phyloP scores from a whole-genome alignment of 371 early-diverging fungal species.

The Apophysomyces trapeziformis region DNA sequence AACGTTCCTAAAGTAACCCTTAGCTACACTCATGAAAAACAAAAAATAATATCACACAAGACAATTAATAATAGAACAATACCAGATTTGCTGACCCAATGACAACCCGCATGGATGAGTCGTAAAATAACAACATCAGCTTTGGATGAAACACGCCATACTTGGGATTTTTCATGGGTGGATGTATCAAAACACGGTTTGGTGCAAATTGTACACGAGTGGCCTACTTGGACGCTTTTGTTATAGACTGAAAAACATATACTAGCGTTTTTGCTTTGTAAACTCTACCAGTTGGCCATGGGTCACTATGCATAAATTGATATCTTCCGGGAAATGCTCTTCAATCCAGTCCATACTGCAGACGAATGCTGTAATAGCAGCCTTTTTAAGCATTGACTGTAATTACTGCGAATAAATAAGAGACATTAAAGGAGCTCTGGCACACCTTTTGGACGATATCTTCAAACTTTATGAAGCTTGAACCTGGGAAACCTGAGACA shows the following conservation, averaged over 20 bases:
- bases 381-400: slow-evolving; percentile 38
- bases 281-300: slow-evolving; percentile 48
- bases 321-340: slow-evolving; percentile 36
- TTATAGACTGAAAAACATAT: slow-evolving; percentile 17
- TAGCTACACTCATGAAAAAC: not conserved
- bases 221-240: slow-evolving; percentile 22
- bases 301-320: slow-evolving; percentile 42
- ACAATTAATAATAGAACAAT: not conserved
- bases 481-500: slow-evolving; percentile 38
- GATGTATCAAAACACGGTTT: slow-evolving; percentile 36
- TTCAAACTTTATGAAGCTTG: slow-evolving; percentile 35
- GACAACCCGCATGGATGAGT: slow-evolving; percentile 42
- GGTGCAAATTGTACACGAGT: slow-evolving; percentile 25
- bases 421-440: not conserved
- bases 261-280: not conserved
- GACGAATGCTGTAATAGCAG: slow-evolving; percentile 47
- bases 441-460: slow-evolving; percentile 45
- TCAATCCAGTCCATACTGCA: slow-evolving; percentile 48
- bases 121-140: slow-evolving; percentile 45
- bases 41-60: not conserved
- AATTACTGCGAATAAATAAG: not conserved
- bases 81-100: slow-evolving; percentile 57
- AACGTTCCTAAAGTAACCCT: slow-evolving; percentile 25
- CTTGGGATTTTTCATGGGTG: slow-evolving; percentile 39
- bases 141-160: slow-evolving; percentile 52